Evolutionary conservation across 345 rosid species (phyloP).

Genomic region (Durio zibethinus): DNA sequence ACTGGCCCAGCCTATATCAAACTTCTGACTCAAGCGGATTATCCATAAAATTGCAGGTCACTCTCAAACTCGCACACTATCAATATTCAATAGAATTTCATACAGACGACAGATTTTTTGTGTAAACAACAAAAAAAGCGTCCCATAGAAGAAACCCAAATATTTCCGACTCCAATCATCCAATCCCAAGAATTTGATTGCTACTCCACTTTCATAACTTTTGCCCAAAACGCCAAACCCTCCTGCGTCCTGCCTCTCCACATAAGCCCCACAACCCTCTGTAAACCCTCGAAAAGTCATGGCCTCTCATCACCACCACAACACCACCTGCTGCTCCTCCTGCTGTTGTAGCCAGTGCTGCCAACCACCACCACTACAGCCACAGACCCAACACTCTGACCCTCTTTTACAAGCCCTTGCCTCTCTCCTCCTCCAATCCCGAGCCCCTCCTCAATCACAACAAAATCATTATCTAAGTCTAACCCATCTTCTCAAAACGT

Average conservation of each 20-base stretch:
- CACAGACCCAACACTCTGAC: slow-evolving; percentile 25
- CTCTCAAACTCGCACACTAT: background rate
- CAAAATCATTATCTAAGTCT: slow-evolving; percentile 17
- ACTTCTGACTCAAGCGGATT: background rate
- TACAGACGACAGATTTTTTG: background rate
- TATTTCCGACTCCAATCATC: background rate
- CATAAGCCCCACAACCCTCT: background rate
- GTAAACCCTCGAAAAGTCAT: slow-evolving; percentile 28
- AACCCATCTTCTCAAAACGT: slow-evolving; percentile 15
- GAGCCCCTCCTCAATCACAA: slow-evolving; percentile 16
- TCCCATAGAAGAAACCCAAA: background rate
- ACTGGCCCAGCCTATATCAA: background rate
- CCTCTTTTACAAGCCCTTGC: slow-evolving; percentile 52
- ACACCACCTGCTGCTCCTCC: slow-evolving; percentile 31
- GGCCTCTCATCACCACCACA: slow-evolving; percentile 46
- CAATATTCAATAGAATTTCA: too few species aligned
- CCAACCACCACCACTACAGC: slow-evolving; percentile 25
- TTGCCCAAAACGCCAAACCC: background rate
- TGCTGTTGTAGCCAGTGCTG: slow-evolving; percentile 26
- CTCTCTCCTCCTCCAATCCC: slow-evolving; percentile 41
- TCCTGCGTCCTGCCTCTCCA: background rate
- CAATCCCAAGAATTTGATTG: slow-evolving; percentile 3
- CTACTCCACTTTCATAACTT: background rate
- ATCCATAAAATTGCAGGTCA: background rate
- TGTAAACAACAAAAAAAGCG: background rate